Conservation (phyloP, 1,139 yeast species). For the Blastobotrys ciferrii region DNA sequence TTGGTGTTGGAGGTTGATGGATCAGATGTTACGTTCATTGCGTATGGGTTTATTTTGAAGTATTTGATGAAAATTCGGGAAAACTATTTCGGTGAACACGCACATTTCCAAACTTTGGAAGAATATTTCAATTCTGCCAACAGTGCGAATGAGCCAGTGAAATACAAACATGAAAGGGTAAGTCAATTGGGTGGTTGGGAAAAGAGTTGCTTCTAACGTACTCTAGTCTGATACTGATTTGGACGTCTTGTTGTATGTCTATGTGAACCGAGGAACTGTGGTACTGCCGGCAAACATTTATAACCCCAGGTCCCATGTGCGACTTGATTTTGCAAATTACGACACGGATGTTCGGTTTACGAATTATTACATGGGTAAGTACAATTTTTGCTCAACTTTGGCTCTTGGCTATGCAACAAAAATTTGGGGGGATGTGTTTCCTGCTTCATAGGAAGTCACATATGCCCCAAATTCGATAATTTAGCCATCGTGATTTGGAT, state of each 20-base stretch:
- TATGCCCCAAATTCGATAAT: no score
- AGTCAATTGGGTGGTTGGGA: slow-evolving; percentile 21
- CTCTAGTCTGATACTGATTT: slow-evolving; percentile 65
- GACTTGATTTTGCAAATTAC: slow-evolving; percentile 61
- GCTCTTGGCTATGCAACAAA: background rate
- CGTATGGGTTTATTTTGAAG: slow-evolving; percentile 76
- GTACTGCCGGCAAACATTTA: slow-evolving; percentile 73
- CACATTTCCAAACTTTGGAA: slow-evolving; percentile 81
- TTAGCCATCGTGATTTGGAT: no score
- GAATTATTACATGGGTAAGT: slow-evolving; percentile 88
- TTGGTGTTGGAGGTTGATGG: slow-evolving; percentile 66
- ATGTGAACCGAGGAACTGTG: slow-evolving; percentile 65
- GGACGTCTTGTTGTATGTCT: slow-evolving; percentile 71
- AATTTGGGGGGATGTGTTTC: no score
- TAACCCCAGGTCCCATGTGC: slow-evolving; percentile 59
- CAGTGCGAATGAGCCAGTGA: slow-evolving; percentile 8
- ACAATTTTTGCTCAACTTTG: slow-evolving; percentile 24
- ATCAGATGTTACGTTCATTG: slow-evolving; percentile 62
- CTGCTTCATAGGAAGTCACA: no score
- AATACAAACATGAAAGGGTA: slow-evolving; percentile 22
- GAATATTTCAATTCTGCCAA: slow-evolving; percentile 48
- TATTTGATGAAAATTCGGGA: slow-evolving; percentile 77
- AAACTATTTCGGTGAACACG: slow-evolving; percentile 84
- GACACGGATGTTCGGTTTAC: slow-evolving; percentile 81
- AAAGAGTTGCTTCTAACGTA: slow-evolving; percentile 21